These are phyloP conservation scores for Moesziomyces globuligerus DNA, from an alignment of 1,284 basidiomycete genomes.

Conservation along the genomic window DNA sequence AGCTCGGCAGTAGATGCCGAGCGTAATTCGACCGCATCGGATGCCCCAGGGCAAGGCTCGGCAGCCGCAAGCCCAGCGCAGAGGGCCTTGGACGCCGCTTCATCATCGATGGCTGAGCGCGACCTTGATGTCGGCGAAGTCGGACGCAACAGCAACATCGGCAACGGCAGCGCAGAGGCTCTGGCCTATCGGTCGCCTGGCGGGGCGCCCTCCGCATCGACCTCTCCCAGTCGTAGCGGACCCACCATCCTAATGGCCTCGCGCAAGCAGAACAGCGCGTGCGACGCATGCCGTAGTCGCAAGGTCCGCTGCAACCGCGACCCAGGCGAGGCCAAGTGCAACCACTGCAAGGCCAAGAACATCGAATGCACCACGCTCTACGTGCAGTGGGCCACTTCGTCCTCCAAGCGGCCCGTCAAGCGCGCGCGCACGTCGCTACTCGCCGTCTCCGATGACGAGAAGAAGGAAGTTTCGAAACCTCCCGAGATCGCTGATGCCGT, in stretches of 20 bases:
- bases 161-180: constrained; percentile 7
- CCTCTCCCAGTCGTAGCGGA: constrained; percentile 26
- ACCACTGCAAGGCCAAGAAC: constrained; percentile 57
- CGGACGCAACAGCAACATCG: constrained; percentile 18
- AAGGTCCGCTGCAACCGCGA: constrained; percentile 57
- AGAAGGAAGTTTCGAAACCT: constrained; percentile 33
- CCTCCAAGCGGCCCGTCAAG: constrained; percentile 52
- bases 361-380: constrained; percentile 59
- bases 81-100: neutral
- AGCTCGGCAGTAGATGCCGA: neutral
- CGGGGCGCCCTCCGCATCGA: constrained; percentile 11
- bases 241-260: constrained; percentile 37
- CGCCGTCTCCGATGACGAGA: constrained; percentile 13
- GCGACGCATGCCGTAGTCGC: constrained; percentile 57
- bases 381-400: constrained; percentile 54
- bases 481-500: constrained; percentile 35
- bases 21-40: too few species aligned
- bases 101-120: neutral
- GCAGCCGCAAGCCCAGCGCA: constrained; percentile 2
- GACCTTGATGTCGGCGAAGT: constrained; percentile 1
- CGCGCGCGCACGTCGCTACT: constrained; percentile 35
- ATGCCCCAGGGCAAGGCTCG: neutral
- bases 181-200: constrained; percentile 17
- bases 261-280: constrained; percentile 60
- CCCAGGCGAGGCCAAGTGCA: constrained; percentile 51